Conservation (phyloP, 345 rosid species). For the Populus euphratica region DNA sequence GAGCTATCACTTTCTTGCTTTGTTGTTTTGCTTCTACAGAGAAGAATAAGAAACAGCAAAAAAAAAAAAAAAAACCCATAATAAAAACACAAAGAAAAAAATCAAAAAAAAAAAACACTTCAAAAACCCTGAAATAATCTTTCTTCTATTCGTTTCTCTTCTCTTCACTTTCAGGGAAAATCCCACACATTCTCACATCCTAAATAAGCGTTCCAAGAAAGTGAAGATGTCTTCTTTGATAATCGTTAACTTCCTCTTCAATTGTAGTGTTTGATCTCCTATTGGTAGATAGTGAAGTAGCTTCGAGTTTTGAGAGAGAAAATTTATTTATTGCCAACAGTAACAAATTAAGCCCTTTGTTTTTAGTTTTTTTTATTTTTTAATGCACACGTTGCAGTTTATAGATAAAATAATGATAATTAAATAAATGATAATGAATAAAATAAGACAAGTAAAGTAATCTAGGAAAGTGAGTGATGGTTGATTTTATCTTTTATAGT, state of each 20-base stretch:
- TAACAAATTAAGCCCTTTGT: too few relatives aligned
- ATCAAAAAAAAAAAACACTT: too few relatives aligned
- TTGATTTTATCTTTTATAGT: too few relatives aligned
- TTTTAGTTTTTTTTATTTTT: too few relatives aligned
- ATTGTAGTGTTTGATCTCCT: slow-evolving; percentile 91
- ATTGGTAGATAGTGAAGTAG: slow-evolving; percentile 25
- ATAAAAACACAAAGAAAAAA: too few relatives aligned
- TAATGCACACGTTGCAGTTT: too few relatives aligned
- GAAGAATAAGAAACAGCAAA: background rate
- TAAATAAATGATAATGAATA: too few relatives aligned
- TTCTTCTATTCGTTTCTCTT: background rate
- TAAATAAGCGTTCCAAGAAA: slow-evolving; percentile 34
- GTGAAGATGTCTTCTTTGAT: slow-evolving; percentile 15
- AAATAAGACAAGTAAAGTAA: too few relatives aligned
- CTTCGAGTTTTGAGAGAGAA: background rate
- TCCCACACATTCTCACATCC: slow-evolving; percentile 48
- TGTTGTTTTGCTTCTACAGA: background rate
- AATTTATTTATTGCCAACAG: too few relatives aligned
- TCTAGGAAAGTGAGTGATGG: too few relatives aligned
- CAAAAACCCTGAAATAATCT: slow-evolving; percentile 23
- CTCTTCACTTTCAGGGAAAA: slow-evolving; percentile 50
- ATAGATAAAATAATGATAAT: too few relatives aligned
- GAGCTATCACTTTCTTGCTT: background rate
- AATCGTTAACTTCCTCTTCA: slow-evolving; percentile 32
- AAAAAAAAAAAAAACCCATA: background rate